Conservation (phyloP, 148 eudicot genomes). For the Linanthus parryae region DNA sequence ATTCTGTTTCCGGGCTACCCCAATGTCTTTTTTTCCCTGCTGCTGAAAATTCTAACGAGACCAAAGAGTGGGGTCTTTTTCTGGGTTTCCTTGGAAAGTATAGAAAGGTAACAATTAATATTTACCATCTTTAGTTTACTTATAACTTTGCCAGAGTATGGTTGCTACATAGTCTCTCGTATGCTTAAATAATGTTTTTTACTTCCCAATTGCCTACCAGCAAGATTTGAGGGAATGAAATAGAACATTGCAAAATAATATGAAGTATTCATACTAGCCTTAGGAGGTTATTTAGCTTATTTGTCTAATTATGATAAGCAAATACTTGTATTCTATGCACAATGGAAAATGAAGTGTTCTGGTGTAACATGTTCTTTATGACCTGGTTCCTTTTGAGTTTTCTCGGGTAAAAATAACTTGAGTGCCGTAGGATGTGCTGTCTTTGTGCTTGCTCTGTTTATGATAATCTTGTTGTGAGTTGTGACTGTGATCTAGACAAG, state of each 20-base stretch:
- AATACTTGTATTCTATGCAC: background rate
- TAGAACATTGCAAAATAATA: background rate
- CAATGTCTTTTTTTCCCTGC: conserved; percentile 25
- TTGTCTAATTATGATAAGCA: background rate
- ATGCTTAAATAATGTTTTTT: background rate
- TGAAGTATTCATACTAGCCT: no score
- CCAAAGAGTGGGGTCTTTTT: conserved; percentile 32
- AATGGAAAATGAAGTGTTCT: no score
- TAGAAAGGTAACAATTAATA: conserved; percentile 21
- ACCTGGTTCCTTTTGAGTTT: no score
- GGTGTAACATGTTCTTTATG: no score
- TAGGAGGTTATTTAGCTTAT: background rate
- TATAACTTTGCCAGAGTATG: background rate
- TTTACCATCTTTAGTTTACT: background rate
- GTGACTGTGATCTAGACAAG: background rate
- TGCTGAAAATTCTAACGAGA: conserved; percentile 14
- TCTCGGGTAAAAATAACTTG: background rate
- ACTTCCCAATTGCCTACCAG: background rate
- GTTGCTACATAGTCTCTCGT: background rate
- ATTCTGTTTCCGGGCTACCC: conserved; percentile 18
- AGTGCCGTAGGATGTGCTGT: background rate
- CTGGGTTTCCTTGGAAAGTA: conserved; percentile 19
- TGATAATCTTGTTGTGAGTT: background rate
- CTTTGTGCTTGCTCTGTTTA: background rate
- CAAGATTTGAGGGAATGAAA: background rate